phyloP scores from a whole-genome alignment of 306 rosid species.

The Pyrus communis region DNA sequence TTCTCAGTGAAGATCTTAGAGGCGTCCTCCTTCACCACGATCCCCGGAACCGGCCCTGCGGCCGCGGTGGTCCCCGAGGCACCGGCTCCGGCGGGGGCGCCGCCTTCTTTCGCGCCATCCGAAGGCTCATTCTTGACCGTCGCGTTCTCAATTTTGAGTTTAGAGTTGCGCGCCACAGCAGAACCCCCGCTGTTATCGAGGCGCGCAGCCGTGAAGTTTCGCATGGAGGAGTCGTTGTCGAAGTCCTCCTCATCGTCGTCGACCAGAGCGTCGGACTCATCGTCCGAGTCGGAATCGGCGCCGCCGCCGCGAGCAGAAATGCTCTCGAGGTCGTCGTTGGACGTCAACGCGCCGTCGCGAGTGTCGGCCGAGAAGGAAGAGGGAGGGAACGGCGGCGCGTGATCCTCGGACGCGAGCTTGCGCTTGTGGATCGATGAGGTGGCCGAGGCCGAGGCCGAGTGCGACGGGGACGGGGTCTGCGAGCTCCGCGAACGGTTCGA shows the following conservation, averaged over 20 bases:
- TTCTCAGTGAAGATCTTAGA: constrained; percentile 81
- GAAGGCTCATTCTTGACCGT: constrained; percentile 58
- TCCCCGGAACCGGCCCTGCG: constrained; percentile 44
- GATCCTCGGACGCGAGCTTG: constrained; percentile 69
- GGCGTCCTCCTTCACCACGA: constrained; percentile 73
- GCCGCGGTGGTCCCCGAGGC: constrained; percentile 17
- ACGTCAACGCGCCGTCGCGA: constrained; percentile 83
- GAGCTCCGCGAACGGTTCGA: constrained; percentile 83
- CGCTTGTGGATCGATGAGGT: constrained; percentile 90
- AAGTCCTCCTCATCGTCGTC: constrained; percentile 72
- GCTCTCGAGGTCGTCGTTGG: constrained; percentile 95
- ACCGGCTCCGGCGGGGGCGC: constrained; percentile 25
- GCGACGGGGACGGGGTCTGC: constrained; percentile 90
- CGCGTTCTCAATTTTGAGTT: constrained; percentile 58
- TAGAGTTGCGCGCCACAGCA: constrained; percentile 46
- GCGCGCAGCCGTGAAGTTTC: constrained; percentile 76
- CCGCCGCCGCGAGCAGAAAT: constrained; percentile 85
- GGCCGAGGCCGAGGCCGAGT: constrained; percentile 90
- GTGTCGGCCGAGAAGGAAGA: constrained; percentile 91
- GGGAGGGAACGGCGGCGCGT: constrained; percentile 86
- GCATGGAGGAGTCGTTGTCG: constrained; percentile 75
- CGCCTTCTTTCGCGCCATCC: constrained; percentile 50
- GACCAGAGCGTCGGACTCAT: constrained; percentile 67
- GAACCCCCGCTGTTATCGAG: constrained; percentile 38
- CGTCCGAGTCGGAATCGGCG: constrained; percentile 68